Conservation (phyloP, 352 stramenopile species). For the Phytophthora tubulina region DNA sequence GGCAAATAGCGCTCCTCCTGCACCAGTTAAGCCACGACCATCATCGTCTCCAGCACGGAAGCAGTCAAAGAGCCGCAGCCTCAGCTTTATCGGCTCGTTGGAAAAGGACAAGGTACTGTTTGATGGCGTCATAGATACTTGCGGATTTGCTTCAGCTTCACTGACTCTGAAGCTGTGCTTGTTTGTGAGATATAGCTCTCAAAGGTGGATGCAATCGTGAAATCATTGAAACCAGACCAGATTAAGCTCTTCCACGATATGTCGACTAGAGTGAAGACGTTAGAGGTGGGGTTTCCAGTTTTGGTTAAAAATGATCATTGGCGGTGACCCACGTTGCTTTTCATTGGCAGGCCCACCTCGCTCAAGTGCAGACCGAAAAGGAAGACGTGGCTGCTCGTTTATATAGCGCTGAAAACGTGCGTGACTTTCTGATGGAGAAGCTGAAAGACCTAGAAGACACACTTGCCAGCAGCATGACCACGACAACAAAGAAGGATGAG, state of each 20-base stretch:
- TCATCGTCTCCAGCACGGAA: conserved; percentile 31
- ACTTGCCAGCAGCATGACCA: conserved; percentile 64
- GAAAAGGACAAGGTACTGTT: conserved; percentile 52
- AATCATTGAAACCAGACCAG: conserved; percentile 83
- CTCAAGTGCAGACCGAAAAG: conserved; percentile 78
- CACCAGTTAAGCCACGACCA: conserved; percentile 24
- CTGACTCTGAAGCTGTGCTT: not conserved
- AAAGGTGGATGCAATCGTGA: conserved; percentile 81
- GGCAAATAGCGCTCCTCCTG: conserved; percentile 21
- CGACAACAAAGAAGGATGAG: conserved; percentile 67
- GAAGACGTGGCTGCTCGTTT: conserved; percentile 77
- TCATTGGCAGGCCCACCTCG: conserved; percentile 54
- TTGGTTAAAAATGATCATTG: not conserved
- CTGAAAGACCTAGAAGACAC: conserved; percentile 81
- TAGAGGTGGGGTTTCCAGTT: conserved; percentile 54
- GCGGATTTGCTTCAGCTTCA: not conserved
- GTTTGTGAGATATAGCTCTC: conserved; percentile 49
- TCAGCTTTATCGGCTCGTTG: conserved; percentile 46
- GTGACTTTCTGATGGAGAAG: conserved; percentile 89
- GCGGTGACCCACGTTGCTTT: not conserved
- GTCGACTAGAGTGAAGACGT: conserved; percentile 74
- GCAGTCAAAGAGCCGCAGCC: conserved; percentile 39
- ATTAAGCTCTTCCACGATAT: conserved; percentile 90
- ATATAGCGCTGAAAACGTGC: conserved; percentile 81
- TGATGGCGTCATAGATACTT: not conserved